Conservation (phyloP, 2,329 filamentous ascomycete species). For the Beauveria brongniartii region DNA sequence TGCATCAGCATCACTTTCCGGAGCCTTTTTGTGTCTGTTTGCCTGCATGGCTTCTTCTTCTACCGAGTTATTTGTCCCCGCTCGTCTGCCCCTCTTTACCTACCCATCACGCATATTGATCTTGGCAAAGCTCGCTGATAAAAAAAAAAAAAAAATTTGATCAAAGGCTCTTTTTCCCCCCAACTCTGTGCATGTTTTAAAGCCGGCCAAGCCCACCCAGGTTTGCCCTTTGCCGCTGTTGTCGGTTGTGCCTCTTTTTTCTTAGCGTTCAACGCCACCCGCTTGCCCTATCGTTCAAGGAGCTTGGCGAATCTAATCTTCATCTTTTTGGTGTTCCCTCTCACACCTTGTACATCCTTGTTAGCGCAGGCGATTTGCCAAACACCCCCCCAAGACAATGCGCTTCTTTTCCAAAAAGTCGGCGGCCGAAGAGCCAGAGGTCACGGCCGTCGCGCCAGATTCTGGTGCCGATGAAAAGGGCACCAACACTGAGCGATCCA, state of each 20-base stretch:
- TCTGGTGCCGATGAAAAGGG: constrained; percentile 8
- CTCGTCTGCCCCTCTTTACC: background rate
- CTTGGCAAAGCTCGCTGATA: background rate
- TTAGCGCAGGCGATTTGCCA: background rate
- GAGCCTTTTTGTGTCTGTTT: background rate
- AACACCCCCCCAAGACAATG: background rate
- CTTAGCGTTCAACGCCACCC: background rate
- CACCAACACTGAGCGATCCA: constrained; percentile 12
- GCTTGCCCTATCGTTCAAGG: background rate
- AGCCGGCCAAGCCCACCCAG: background rate
- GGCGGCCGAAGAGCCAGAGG: constrained; percentile 16
- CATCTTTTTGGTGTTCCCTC: no score
- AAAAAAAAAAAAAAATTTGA: background rate
- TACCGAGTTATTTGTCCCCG: background rate
- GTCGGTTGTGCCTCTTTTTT: background rate
- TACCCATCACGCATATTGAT: background rate
- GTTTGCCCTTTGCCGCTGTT: background rate
- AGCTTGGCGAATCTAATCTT: background rate
- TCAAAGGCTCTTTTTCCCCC: background rate
- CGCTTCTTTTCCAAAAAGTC: background rate
- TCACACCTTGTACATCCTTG: no score
- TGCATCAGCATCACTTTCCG: background rate
- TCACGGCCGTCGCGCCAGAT: constrained; percentile 8
- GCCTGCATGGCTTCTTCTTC: background rate
- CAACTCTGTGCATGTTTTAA: background rate